Base-by-base conservation (phyloP, 805 yeast genomes). In the Candida nanaspora region DNA sequence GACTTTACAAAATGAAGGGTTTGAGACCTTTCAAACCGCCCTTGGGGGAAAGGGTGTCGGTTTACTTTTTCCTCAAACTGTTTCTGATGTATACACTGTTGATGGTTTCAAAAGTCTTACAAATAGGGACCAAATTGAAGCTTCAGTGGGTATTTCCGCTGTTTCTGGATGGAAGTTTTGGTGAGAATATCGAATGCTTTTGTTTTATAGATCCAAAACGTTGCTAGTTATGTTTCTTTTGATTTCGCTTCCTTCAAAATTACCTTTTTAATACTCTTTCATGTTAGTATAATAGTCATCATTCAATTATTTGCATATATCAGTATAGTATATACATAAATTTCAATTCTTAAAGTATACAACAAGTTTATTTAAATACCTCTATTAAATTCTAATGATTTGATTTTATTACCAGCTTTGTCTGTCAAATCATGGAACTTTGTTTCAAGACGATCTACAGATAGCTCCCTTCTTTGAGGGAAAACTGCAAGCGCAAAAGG, bases 401-500 rank as follows among this genome's bases (percentile, higher is more conserved):
- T 62, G 35, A 86, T 69, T 23, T 61, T 63, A 6, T 70, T 61
- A 8, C 95, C 95, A 13, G 77, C 57, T 38, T 66, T 66, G 52
- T 82, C 82, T 56, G 74, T 80, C 55, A 82, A 68, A 30, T 68
- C 71, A 15, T 67, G 71, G 60, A 91, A 77, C 42, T 78, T 65
- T 1, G 69, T 61, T 62, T 93, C 98, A 41, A 93, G 66, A 33
- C 70, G 66, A 16, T 61, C 46, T 7, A 80, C 82, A 20, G 69
- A 59, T 41, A 91, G 70, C 18, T 62, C 66, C 53, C 87, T 80
- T 59, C 83, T 78, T 62, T 89, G 97, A 11, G 99, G 98, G 77
- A 93, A 93, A 2, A 88, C 84, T 2, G 89, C 98, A 57, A 93
- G 69, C 0, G 98, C 98, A 66, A 93, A 86, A 21, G 99, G 99